Evolutionary conservation across 1,284 basidiomycete genomes (phyloP), one percentile per base, ranked within the genome.

Genomic region (Sanguinoderma infundibulare): DNA sequence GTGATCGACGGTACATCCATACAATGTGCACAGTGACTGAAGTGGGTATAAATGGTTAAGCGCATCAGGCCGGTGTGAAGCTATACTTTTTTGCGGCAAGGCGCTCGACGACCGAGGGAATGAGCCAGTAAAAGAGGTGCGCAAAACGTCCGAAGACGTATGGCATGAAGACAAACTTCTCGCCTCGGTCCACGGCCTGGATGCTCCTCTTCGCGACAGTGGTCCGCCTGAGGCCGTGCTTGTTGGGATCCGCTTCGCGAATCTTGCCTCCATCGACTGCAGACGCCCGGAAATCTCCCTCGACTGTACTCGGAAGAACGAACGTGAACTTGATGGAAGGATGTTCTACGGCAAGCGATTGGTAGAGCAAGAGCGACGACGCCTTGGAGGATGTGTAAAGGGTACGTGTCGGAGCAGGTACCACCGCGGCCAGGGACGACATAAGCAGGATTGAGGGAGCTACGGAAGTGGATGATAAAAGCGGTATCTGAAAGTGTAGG

Each of bases 331-430:
- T 56, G 66, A 92, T 83, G 7, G 73, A 67, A 4, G 89, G 89
- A 66, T 93, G 88, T 65, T 97, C 94, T 61, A 95, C 89, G 2
- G 91, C 80, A 32, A 95, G 83, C 5, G 90, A 80, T 74, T 92
- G 88, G 75, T 92, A 94, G 60, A 95, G 87, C 46, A 91, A 74
- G 50, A 94, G 82, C 2, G 91, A 90, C 0, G 93, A 91, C 1
- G 90, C 81, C 74, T 98, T 98, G 4, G 92, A 93, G 0, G 94
- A 88, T 0, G 86, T 87, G 74, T 98, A 98, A 30, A 98, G 77
- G 0, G 91, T 80, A 17, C 96, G 89, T 0, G 93, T 95, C 0
- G 96, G 96, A 0, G 95, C 88, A 0, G 95, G 92, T 28, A 96
- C 85, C 8, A 91, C 80, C 0, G 93, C 88, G 2, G 90, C 95